A percentile compares a stretch with the other conserved stretches of the same genome.
Conservation (phyloP, 2,329 filamentous ascomycete species). For the Lachnellula subtilissima region DNA sequence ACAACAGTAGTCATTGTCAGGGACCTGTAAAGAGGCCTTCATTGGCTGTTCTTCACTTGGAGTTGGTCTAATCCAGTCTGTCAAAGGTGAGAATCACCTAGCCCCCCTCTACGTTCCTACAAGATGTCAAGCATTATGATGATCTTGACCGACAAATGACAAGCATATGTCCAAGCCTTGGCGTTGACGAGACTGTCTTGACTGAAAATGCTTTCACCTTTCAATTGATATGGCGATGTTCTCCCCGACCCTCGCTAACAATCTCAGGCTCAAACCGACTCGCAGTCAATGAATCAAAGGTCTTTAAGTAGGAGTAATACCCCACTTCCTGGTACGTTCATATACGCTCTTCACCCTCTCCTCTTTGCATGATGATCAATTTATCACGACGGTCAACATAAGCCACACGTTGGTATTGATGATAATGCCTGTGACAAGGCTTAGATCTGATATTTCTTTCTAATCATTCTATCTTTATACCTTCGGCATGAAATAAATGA, state of each 20-base stretch:
- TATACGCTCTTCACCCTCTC: background rate
- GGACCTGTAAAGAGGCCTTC: no score
- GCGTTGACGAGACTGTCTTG: conserved; percentile 50
- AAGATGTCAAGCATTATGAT: conserved; percentile 56
- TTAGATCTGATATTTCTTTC: conserved; percentile 32
- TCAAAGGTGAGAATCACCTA: conserved; percentile 2
- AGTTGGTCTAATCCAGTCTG: background rate
- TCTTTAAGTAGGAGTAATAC: no score
- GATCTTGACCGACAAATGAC: conserved; percentile 78
- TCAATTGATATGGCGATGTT: background rate
- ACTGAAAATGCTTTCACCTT: conserved; percentile 37
- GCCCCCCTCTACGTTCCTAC: conserved; percentile 17
- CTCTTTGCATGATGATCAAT: conserved; percentile 62
- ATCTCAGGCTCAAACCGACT: background rate
- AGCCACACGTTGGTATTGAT: conserved; percentile 64
- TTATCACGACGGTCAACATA: conserved; percentile 90
- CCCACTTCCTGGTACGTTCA: conserved; percentile 12
- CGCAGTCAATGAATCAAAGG: no score
- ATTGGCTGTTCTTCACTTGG: no score
- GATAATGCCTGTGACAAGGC: conserved; percentile 77
- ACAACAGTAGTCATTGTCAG: no score
- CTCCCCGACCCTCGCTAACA: conserved; percentile 14
- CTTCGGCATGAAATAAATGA: background rate
- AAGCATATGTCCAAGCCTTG: conserved; percentile 95
- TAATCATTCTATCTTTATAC: background rate